These are phyloP conservation scores for Rosa lucieae DNA, from an alignment of 306 rosid genomes.

Conservation along the genomic window DNA sequence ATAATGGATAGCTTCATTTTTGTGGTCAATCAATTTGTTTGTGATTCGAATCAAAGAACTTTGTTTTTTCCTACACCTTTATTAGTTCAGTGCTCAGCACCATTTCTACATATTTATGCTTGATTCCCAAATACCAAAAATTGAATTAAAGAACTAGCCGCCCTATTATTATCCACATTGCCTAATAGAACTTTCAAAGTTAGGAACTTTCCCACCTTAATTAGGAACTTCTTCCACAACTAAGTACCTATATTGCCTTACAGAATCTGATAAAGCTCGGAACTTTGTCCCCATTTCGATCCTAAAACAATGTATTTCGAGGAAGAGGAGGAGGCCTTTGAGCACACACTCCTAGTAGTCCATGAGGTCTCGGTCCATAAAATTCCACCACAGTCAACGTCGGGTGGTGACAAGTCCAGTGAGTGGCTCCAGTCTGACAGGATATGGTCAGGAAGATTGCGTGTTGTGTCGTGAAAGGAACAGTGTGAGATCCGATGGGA, in stretches of 20 bases:
- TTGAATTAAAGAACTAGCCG: background rate
- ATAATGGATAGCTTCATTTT: background rate
- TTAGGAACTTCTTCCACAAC: background rate
- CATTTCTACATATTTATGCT: constrained; percentile 20
- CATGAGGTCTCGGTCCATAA: constrained; percentile 91
- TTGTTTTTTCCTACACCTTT: constrained; percentile 19
- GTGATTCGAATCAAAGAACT: background rate
- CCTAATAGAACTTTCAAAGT: background rate
- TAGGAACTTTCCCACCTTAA: background rate
- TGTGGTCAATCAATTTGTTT: background rate
- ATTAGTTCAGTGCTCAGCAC: background rate
- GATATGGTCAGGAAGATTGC: constrained; percentile 93
- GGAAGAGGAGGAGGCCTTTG: constrained; percentile 78
- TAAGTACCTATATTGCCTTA: background rate
- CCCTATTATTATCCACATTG: background rate
- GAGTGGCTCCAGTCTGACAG: constrained; percentile 95
- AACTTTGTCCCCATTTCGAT: background rate
- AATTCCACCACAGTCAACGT: constrained; percentile 80
- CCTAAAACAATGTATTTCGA: constrained; percentile 64
- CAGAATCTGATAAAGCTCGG: constrained; percentile 2
- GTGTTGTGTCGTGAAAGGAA: constrained; percentile 77
- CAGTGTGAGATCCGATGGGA: constrained; percentile 97
- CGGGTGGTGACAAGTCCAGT: constrained; percentile 93
- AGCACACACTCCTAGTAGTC: constrained; percentile 90
- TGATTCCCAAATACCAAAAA: background rate